Conservation (phyloP, 208 protist species). For the Leptomonas seymouri region DNA sequence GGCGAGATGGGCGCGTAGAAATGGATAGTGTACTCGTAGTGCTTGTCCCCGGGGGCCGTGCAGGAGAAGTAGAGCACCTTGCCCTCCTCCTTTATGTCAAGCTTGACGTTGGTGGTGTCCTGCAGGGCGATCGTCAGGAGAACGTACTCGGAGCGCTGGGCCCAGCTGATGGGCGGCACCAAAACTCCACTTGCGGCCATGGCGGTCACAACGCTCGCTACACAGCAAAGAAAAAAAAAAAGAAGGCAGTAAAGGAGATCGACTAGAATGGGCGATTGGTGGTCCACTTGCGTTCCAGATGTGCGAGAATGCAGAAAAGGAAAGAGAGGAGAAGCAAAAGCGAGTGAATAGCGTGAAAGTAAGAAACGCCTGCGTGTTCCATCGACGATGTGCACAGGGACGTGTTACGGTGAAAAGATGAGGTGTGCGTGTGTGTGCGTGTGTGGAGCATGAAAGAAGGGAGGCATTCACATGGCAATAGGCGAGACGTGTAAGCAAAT, state of each 20-base stretch:
- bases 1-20: slow-evolving; percentile 65
- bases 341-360: slow-evolving; percentile 9
- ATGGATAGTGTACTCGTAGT: slow-evolving; percentile 50
- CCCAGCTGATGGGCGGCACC: slow-evolving; percentile 81
- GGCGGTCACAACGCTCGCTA: background rate
- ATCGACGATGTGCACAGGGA: background rate
- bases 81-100: slow-evolving; percentile 68
- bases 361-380: no score
- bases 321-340: slow-evolving; percentile 25
- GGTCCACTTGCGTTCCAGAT: no score
- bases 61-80: slow-evolving; percentile 48
- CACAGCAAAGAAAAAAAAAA: slow-evolving; percentile 27
- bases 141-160: slow-evolving; percentile 78
- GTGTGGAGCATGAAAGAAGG: no score
- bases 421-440: background rate
- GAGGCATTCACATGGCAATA: no score
- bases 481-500: no score
- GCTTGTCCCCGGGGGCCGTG: slow-evolving; percentile 32
- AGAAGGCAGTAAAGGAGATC: background rate
- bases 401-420: slow-evolving; percentile 4
- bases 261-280: no score
- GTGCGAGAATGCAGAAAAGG: background rate
- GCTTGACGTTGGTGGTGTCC: slow-evolving; percentile 67
- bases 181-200: slow-evolving; percentile 32
- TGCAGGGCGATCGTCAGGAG: slow-evolving; percentile 81